These are phyloP conservation scores for Salvia rosmarinus DNA, from an alignment of 257 asterid genomes.

Conservation along the genomic window DNA sequence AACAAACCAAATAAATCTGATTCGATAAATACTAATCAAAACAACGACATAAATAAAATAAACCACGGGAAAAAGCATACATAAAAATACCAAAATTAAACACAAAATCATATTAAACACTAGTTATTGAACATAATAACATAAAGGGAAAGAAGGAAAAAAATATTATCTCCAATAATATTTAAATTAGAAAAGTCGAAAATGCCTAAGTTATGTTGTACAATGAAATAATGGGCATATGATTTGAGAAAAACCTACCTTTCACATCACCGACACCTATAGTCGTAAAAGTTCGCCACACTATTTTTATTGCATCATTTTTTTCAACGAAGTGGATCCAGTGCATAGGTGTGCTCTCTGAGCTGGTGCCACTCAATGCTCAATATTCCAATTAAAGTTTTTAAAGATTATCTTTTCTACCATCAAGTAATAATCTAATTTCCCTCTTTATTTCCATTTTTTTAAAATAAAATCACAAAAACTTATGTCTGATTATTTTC, in stretches of 20 bases:
- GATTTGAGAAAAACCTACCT: constrained; percentile 20
- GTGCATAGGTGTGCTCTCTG: constrained; percentile 39
- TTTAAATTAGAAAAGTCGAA: neutral
- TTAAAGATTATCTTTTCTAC: neutral
- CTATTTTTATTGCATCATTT: too few relatives aligned
- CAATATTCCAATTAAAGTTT: neutral
- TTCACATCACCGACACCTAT: constrained; percentile 22
- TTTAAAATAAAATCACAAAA: too few relatives aligned
- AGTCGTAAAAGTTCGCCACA: too few relatives aligned
- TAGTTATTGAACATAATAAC: neutral
- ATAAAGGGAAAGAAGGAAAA: neutral
- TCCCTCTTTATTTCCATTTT: too few relatives aligned
- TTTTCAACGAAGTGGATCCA: constrained; percentile 24
- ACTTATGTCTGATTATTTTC: too few relatives aligned
- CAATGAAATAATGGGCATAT: constrained; percentile 25
- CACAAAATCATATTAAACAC: too few relatives aligned
- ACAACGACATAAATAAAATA: too few relatives aligned
- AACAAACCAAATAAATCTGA: too few relatives aligned
- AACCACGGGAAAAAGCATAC: too few relatives aligned
- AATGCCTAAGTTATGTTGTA: neutral
- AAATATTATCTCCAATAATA: too few relatives aligned
- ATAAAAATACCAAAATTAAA: too few relatives aligned
- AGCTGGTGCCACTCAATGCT: constrained; percentile 26
- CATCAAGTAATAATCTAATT: neutral
- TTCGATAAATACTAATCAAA: too few relatives aligned